These are phyloP conservation scores for Furcasterigmium furcatum DNA, from an alignment of 2,329 filamentous ascomycete genomes.

Conservation along the genomic window DNA sequence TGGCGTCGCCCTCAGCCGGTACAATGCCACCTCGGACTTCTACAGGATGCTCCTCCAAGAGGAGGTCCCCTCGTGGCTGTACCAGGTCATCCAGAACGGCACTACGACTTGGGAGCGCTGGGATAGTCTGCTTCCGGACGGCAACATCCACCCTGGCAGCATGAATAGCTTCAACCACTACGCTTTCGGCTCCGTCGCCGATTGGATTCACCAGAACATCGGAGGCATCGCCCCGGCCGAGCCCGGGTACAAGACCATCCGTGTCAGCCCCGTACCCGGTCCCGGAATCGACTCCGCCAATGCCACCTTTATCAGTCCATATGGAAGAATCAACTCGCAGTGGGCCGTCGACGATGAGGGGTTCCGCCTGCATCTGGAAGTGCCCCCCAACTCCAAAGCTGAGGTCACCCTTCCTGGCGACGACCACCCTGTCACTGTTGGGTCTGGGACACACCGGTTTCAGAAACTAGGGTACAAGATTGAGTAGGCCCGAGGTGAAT, in stretches of 20 bases:
- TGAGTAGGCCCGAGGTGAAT: too few species aligned
- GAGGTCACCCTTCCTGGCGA: not conserved
- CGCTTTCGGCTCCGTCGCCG: constrained; percentile 42
- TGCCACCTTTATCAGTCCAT: constrained; percentile 23
- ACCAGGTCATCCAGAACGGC: constrained; percentile 39
- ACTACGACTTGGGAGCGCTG: constrained; percentile 51
- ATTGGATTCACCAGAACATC: constrained; percentile 41
- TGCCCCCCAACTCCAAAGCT: constrained; percentile 1
- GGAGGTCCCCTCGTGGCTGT: constrained; percentile 42
- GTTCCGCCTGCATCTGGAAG: not conserved
- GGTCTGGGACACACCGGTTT: constrained; percentile 2
- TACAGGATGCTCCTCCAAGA: constrained; percentile 47
- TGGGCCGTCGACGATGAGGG: constrained; percentile 19
- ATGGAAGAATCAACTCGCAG: constrained; percentile 22
- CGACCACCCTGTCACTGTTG: not conserved
- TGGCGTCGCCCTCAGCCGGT: constrained; percentile 22
- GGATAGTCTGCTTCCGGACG: constrained; percentile 42
- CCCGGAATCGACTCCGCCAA: constrained; percentile 29
- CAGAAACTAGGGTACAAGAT: too few species aligned
- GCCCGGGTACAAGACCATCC: constrained; percentile 35
- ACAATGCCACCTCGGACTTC: constrained; percentile 24
- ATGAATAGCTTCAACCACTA: constrained; percentile 53
- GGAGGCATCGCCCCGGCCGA: constrained; percentile 35
- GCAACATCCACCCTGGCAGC: constrained; percentile 36
- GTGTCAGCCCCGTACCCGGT: constrained; percentile 29